These are phyloP conservation scores for Moricandia arvensis DNA, from an alignment of 345 rosid genomes.

Conservation along the genomic window DNA sequence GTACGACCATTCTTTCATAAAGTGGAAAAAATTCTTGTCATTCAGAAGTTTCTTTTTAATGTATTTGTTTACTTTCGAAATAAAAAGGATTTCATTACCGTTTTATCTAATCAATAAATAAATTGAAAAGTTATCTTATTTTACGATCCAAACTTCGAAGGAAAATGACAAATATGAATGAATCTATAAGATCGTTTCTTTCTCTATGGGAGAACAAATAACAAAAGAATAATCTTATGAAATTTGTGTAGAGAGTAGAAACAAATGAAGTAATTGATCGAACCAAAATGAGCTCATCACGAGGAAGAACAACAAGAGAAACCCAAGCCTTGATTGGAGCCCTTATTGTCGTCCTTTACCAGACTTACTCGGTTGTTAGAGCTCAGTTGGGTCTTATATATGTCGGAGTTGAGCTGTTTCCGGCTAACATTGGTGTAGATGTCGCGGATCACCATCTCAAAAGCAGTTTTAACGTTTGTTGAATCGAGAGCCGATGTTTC, in stretches of 20 bases:
- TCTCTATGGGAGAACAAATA: neutral
- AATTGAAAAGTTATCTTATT: neutral
- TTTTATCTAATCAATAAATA: neutral
- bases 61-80: neutral
- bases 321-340: conserved; percentile 48
- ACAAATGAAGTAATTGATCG: neutral
- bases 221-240: neutral
- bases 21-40: neutral
- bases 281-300: neutral
- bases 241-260: neutral
- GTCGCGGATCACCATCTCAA: conserved; percentile 69
- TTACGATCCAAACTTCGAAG: neutral
- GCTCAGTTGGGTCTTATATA: conserved; percentile 69
- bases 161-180: neutral
- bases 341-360: conserved; percentile 44
- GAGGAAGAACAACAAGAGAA: conserved; percentile 68
- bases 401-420: conserved; percentile 68
- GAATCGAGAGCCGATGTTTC: conserved; percentile 92
- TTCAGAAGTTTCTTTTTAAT: neutral
- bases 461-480: conserved; percentile 73
- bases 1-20: conserved; percentile 37
- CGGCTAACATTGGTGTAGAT: conserved; percentile 69
- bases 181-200: neutral
- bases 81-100: neutral
- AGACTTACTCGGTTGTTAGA: conserved; percentile 65